Evolutionary conservation across 768 basidiomycete genomes (phyloP), one percentile per base, ranked within the genome.

Genomic region (Phaeotremella skinneri): DNA sequence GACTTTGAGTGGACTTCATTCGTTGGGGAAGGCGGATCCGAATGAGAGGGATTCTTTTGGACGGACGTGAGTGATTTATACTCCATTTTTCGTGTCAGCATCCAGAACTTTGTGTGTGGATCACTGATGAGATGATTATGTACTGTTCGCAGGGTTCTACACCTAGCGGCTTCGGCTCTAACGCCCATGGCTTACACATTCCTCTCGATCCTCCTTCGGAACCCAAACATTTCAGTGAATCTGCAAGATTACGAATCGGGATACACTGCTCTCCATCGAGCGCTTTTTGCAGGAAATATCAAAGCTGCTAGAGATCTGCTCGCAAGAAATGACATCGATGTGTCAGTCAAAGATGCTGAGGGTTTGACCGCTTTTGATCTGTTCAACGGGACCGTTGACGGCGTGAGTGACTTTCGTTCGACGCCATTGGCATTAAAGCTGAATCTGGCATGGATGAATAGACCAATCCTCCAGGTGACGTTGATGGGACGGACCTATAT

Each of bases 221-320:
- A 90, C 63, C 85, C 90, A 1, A 77, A 80, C 23, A 81, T 92
- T 74, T 86, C 88, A 56, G 84, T 91, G 65, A 98, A 98, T 66
- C 58, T 88, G 5, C 79, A 80, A 41, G 94, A 99, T 76, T 74
- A 74, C 53, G 94, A 98, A 80, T 89, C 84, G 57, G 87, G 87
- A 56, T 97, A 91, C 89, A 94, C 91, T 0, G 83, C 93, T 5
- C 79, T 98, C 21, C 94, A 99, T 69, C 80, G 91, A 49, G 90
- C 90, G 1, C 76, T 93, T 66, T 96, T 91, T 72, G 75, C 81
- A 34, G 90, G 89, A 0, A 90, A 78, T 53, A 62, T 79, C 58
- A 55, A 75, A 62, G 66, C 63, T 52, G 91, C 88, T 2, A 78
- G 89, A 47, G 80, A 92, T 32, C 82, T 98, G 5, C 78, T 96